Evolutionary conservation across 1,139 yeast species (phyloP), one percentile per base, ranked within the genome.

Genomic region (Trichomonascaceae sp.): DNA sequence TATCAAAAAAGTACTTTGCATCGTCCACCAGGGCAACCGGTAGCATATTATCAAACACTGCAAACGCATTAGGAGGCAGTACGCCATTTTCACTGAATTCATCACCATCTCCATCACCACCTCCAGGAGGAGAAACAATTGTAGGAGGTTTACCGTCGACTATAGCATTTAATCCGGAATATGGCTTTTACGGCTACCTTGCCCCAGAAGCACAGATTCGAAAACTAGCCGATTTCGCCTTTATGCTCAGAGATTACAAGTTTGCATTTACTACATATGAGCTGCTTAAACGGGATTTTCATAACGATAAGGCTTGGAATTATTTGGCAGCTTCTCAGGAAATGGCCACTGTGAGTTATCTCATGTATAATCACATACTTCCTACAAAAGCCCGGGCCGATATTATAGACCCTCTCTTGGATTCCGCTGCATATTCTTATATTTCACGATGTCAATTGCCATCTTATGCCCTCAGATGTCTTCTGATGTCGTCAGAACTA

Each of bases 191-290:
- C 66, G 73, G 78, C 53, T 79, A 80, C 50, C 71, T 82, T 1
- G 76, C 91, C 0, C 80, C 86, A 0, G 97, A 90, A 63, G 88
- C 89, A 62, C 78, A 81, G 49, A 76, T 90, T 38, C 74, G 98
- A 51, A 86, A 87, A 64, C 73, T 93, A 45, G 98, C 96, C 0
- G 99, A 93, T 68, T 89, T 96, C 89, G 83, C 93, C 7, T 81
- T 93, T 62, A 87, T 93, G 81, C 72, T 91, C 22, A 81, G 91
- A 48, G 97, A 93, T 70, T 93, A 87, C 74, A 85, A 85, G 66
- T 84, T 83, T 59, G 95, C 98, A 8, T 85, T 87, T 65, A 77
- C 87, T 1, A 85, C 91, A 0, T 93, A 93, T 67, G 98, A 93
- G 58, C 69, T 88, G 55, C 76, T 90, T 43, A 85, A 85, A 59